phyloP scores from a whole-genome alignment of 805 yeast genomes.

The Candida qinlingensis region DNA sequence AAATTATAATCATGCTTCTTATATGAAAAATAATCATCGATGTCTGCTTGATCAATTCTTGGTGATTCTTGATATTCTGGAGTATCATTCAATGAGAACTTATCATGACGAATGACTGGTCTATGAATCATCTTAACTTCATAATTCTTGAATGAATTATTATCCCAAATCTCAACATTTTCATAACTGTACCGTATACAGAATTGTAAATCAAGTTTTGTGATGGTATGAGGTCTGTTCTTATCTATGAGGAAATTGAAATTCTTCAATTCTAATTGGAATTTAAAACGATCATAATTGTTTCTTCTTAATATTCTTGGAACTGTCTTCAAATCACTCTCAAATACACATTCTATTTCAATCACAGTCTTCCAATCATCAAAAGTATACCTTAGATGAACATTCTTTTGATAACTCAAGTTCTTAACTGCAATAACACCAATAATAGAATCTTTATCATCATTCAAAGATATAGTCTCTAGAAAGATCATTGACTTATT shows the following conservation, averaged over 20 bases:
- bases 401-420: constrained; percentile 59
- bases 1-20: constrained; percentile 2
- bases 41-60: neutral
- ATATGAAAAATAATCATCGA: constrained; percentile 4
- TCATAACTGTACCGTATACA: constrained; percentile 39
- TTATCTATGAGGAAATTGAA: constrained; percentile 13
- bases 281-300: constrained; percentile 65
- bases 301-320: constrained; percentile 44
- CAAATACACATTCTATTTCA: constrained; percentile 60
- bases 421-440: constrained; percentile 82
- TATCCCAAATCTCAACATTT: constrained; percentile 70
- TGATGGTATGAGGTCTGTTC: constrained; percentile 1
- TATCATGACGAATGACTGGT: constrained; percentile 5
- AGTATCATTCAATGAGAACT: constrained; percentile 17
- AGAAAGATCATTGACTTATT: constrained; percentile 43
- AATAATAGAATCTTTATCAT: constrained; percentile 50
- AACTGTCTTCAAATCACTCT: constrained; percentile 36
- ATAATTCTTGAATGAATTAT: constrained; percentile 58
- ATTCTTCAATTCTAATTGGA: constrained; percentile 48
- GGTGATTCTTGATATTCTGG: neutral
- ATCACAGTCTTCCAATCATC: constrained; percentile 75
- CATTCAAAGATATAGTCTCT: constrained; percentile 56
- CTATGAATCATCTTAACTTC: constrained; percentile 28
- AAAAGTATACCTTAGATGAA: constrained; percentile 67
- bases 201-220: constrained; percentile 31